These are phyloP conservation scores for Boletus rubescentipes DNA, from an alignment of 768 basidiomycete genomes.

Conservation along the genomic window DNA sequence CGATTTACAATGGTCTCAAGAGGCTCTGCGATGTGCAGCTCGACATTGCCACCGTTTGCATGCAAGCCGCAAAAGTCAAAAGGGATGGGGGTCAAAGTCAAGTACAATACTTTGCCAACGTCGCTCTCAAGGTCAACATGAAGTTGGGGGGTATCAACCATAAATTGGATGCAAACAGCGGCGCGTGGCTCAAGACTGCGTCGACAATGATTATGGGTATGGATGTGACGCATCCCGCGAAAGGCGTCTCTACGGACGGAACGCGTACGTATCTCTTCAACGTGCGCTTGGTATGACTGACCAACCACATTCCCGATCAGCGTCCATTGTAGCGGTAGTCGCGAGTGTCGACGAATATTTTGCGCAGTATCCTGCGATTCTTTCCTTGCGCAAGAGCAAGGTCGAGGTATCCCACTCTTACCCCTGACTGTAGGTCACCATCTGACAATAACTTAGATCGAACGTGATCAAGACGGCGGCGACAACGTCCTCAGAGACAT, in stretches of 20 bases:
- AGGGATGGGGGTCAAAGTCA: constrained; percentile 51
- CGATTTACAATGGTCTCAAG: constrained; percentile 52
- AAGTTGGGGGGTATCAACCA: constrained; percentile 58
- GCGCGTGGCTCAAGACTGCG: constrained; percentile 39
- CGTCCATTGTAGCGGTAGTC: constrained; percentile 55
- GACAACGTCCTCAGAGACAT: constrained; percentile 41
- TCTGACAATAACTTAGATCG: constrained; percentile 3
- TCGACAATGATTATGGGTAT: constrained; percentile 57
- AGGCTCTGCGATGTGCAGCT: constrained; percentile 47
- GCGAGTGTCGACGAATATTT: constrained; percentile 46
- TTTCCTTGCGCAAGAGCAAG: constrained; percentile 51
- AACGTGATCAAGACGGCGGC: constrained; percentile 32
- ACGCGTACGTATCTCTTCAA: constrained; percentile 31
- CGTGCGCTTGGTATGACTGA: not conserved
- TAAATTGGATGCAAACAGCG: constrained; percentile 38
- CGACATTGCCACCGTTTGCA: constrained; percentile 65
- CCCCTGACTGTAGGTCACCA: not conserved
- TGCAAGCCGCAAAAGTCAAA: constrained; percentile 64
- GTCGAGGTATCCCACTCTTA: constrained; percentile 53
- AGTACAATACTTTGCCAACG: constrained; percentile 52
- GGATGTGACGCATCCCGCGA: constrained; percentile 71
- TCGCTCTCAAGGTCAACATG: constrained; percentile 56
- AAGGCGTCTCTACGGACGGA: constrained; percentile 55
- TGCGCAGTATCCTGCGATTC: constrained; percentile 48
- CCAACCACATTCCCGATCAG: constrained; percentile 5